Evolutionary conservation across 768 basidiomycete species (phyloP).

Genomic region (Mycena belliarum): DNA sequence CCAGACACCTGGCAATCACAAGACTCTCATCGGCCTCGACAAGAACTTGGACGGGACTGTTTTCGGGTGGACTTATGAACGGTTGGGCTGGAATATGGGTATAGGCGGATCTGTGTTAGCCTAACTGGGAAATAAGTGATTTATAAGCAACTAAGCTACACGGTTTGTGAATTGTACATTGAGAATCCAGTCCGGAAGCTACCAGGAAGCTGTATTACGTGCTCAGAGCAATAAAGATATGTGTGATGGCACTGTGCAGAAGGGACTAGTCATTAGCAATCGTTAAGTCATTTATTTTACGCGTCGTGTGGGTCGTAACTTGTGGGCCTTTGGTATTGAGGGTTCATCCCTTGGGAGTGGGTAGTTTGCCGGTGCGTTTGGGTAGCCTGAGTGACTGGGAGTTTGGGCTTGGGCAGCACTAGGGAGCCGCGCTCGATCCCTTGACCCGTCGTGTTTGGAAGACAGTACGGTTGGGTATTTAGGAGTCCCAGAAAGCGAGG

Average conservation of each 20-base stretch:
- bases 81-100: constrained; percentile 43
- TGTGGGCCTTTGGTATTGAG: background rate
- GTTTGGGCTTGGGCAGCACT: constrained; percentile 3
- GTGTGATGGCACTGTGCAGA: background rate
- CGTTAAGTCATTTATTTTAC: background rate
- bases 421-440: background rate
- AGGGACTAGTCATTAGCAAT: background rate
- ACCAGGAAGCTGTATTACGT: constrained; percentile 10
- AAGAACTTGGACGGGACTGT: constrained; percentile 23
- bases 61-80: constrained; percentile 47
- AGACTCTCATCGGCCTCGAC: constrained; percentile 23
- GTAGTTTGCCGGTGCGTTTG: too few species aligned
- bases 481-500: constrained; percentile 13
- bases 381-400: too few species aligned
- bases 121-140: background rate
- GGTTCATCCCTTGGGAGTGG: background rate
- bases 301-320: background rate
- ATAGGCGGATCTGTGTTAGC: constrained; percentile 30
- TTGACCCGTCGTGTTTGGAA: background rate
- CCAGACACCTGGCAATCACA: constrained; percentile 41
- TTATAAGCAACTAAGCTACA: constrained; percentile 7
- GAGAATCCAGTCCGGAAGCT: constrained; percentile 2
- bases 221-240: constrained; percentile 14
- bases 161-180: background rate
- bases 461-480: constrained; percentile 20